Conservation (phyloP, 2,329 filamentous ascomycete species). For the Diaporthe amygdali region DNA sequence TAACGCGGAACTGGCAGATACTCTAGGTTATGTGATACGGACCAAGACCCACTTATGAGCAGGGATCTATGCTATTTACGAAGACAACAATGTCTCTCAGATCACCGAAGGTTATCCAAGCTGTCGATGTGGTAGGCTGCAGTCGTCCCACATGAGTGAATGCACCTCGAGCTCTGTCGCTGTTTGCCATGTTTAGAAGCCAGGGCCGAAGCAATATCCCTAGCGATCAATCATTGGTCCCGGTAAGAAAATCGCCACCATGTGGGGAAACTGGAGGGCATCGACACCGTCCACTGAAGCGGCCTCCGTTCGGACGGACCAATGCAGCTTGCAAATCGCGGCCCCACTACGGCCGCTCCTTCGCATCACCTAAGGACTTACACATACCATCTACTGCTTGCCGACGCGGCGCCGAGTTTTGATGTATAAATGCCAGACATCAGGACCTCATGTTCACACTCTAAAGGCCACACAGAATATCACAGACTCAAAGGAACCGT, state of each 20-base stretch:
- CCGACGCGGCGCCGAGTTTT: background rate
- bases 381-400: background rate
- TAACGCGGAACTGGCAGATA: no score
- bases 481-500: background rate
- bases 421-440: background rate
- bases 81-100: background rate
- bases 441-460: background rate
- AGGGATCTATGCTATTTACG: background rate
- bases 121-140: no score
- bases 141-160: background rate
- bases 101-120: no score
- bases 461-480: background rate
- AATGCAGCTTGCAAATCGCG: conserved; percentile 3
- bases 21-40: no score
- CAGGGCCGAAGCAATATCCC: background rate
- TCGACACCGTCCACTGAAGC: background rate
- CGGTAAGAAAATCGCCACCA: background rate
- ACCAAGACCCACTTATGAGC: background rate
- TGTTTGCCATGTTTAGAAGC: background rate
- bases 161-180: background rate
- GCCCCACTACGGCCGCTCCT: background rate
- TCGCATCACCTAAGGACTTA: no score
- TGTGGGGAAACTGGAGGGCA: background rate
- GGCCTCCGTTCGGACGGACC: conserved; percentile 15
- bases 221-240: no score